Percentiles rank a stretch among this genome's conserved stretches.
Evolutionary conservation across 805 yeast genomes (phyloP).

Genomic region (Metschnikowia lochheadii): DNA sequence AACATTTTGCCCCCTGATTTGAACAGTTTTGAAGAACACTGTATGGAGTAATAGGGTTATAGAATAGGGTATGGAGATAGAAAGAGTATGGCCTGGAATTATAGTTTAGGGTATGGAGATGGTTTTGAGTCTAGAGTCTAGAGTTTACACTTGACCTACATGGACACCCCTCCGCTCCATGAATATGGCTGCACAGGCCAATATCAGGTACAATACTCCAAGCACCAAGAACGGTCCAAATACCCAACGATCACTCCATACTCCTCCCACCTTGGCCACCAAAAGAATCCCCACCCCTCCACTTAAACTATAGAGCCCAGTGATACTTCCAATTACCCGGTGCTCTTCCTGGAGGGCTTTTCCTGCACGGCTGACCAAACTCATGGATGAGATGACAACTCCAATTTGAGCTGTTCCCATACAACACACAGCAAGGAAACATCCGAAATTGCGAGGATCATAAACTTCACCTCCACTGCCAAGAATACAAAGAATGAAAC

Average conservation of each 20-base stretch:
- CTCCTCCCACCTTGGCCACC: constrained; percentile 59
- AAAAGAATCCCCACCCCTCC: constrained; percentile 67
- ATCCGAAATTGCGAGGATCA: constrained; percentile 33
- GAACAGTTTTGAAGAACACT: too few species aligned
- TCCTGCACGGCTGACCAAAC: constrained; percentile 40
- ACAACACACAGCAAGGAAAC: constrained; percentile 38
- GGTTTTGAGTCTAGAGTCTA: too few species aligned
- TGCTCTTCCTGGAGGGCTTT: constrained; percentile 22
- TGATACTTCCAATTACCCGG: constrained; percentile 58
- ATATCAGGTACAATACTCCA: constrained; percentile 33
- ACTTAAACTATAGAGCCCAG: constrained; percentile 64
- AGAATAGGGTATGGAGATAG: too few species aligned
- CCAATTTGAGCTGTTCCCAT: constrained; percentile 64
- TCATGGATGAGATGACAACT: constrained; percentile 58
- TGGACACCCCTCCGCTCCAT: not conserved
- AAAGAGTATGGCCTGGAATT: too few species aligned
- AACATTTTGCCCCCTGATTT: too few species aligned
- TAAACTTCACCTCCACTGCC: constrained; percentile 18
- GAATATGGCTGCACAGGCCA: constrained; percentile 2
- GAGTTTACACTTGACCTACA: too few species aligned
- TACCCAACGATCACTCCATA: constrained; percentile 51
- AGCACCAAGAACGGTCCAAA: constrained; percentile 58
- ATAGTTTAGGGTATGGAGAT: too few species aligned
- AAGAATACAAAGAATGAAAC: constrained; percentile 26
- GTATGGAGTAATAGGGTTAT: too few species aligned